phyloP scores from a whole-genome alignment of 495 filamentous ascomycete genomes.

The Neurospora sp. region DNA sequence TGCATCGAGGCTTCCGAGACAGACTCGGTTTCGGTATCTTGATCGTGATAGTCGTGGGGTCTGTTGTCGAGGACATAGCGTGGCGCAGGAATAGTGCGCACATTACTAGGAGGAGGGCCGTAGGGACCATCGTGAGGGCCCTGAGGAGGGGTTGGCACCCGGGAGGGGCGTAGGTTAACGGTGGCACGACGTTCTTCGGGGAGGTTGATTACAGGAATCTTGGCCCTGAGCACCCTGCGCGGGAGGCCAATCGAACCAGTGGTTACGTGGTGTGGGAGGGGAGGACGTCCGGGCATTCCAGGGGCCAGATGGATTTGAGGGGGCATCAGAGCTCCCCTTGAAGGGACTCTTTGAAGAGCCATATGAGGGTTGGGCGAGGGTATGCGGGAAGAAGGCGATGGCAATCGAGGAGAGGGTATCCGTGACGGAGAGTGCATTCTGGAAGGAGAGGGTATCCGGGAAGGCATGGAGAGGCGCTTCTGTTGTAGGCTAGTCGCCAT shows the following conservation, averaged over 20 bases:
- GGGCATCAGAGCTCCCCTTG: neutral
- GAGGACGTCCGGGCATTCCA: neutral
- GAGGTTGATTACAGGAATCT: slow-evolving; percentile 13
- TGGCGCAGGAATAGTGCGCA: slow-evolving; percentile 12
- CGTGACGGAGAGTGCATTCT: neutral
- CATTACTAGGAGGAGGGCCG: neutral
- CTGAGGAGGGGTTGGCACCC: slow-evolving; percentile 9
- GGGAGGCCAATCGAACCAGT: slow-evolving; percentile 10
- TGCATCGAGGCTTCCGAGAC: slow-evolving; percentile 34
- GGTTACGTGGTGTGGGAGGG: neutral
- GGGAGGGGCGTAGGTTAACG: slow-evolving; percentile 19
- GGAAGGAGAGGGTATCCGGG: neutral
- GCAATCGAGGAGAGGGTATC: neutral
- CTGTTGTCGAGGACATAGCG: slow-evolving; percentile 12
- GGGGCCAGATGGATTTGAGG: neutral
- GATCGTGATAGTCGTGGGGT: slow-evolving; percentile 12
- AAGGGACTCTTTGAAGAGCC: neutral
- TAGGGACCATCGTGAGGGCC: neutral
- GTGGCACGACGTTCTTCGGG: slow-evolving; percentile 18
- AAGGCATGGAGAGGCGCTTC: neutral
- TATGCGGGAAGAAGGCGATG: neutral
- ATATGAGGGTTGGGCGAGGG: neutral
- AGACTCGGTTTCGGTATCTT: slow-evolving; percentile 31
- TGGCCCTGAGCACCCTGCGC: slow-evolving; percentile 25
- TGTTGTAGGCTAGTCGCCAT: neutral